Evolutionary conservation across 371 early-diverging fungal species (phyloP).

Genomic region (Apophysomyces variabilis): DNA sequence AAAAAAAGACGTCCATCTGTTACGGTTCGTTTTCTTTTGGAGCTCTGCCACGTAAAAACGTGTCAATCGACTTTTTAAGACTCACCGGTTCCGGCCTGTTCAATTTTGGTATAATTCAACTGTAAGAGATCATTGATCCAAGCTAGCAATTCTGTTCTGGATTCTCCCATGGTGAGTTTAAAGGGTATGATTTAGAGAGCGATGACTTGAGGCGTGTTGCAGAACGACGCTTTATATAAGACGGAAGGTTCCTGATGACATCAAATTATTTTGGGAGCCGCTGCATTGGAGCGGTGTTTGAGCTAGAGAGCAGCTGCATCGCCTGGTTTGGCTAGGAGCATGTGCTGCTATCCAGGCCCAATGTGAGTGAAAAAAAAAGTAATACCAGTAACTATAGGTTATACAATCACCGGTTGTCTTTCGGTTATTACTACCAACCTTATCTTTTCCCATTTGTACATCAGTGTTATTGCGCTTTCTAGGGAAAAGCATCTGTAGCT

Average conservation of each 20-base stretch:
- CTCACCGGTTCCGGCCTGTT: slow-evolving; percentile 91
- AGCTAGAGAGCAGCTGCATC: background rate
- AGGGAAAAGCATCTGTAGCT: too few relatives aligned
- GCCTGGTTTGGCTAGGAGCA: background rate
- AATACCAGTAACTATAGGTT: too few relatives aligned
- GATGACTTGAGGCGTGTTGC: background rate
- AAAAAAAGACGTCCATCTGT: background rate
- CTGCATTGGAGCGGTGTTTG: background rate
- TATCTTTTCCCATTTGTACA: too few relatives aligned
- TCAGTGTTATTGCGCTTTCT: too few relatives aligned
- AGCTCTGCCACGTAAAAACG: background rate
- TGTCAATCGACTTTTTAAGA: background rate
- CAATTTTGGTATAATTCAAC: slow-evolving; percentile 88
- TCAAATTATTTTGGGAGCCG: background rate
- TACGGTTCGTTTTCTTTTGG: too few relatives aligned
- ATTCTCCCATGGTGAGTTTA: slow-evolving; percentile 66
- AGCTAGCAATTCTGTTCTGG: slow-evolving; percentile 83
- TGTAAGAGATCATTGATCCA: slow-evolving; percentile 93
- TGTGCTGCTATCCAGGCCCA: background rate
- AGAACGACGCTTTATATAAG: background rate
- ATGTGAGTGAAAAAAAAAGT: too few relatives aligned
- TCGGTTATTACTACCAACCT: too few relatives aligned
- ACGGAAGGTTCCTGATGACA: background rate
- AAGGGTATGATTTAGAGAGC: background rate
- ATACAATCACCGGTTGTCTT: too few relatives aligned